Conservation (phyloP, 352 stramenopile species). For the Globisporangium nagaii region DNA sequence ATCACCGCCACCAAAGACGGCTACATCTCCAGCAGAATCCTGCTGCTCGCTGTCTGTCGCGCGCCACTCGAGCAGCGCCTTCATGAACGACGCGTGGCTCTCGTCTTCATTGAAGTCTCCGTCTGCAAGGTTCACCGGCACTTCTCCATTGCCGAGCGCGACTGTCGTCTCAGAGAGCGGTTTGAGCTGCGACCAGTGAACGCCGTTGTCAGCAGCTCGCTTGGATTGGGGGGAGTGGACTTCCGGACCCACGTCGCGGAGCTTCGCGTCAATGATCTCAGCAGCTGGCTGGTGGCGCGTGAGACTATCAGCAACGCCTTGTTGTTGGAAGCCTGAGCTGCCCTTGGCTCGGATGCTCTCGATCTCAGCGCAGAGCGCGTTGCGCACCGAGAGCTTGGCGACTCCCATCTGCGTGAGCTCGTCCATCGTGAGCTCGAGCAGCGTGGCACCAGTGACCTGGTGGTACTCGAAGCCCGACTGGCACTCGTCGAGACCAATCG, state of each 20-base stretch:
- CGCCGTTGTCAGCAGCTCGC: neutral
- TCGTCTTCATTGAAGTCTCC: constrained; percentile 71
- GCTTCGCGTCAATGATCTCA: constrained; percentile 60
- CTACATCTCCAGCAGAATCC: neutral
- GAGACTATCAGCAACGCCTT: too few relatives aligned
- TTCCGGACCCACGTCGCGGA: constrained; percentile 35
- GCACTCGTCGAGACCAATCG: constrained; percentile 57
- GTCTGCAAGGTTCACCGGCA: constrained; percentile 68
- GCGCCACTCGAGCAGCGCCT: constrained; percentile 74
- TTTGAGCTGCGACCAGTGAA: constrained; percentile 72
- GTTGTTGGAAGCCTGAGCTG: neutral
- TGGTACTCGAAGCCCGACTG: constrained; percentile 73
- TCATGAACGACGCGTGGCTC: constrained; percentile 74
- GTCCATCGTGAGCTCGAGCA: constrained; percentile 40
- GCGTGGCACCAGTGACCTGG: constrained; percentile 46
- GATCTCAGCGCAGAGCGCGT: constrained; percentile 47
- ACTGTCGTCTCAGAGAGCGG: constrained; percentile 37
- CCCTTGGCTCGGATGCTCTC: constrained; percentile 34
- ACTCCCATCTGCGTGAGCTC: constrained; percentile 52
- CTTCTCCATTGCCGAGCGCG: constrained; percentile 13
- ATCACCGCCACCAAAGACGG: neutral
- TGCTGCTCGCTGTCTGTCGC: constrained; percentile 22
- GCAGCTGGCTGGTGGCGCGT: neutral
- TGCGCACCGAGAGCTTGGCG: constrained; percentile 46
- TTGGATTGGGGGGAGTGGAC: constrained; percentile 18